These are phyloP conservation scores for Hypoxylon lenormandii DNA, from an alignment of 495 filamentous ascomycete genomes.

Conservation along the genomic window DNA sequence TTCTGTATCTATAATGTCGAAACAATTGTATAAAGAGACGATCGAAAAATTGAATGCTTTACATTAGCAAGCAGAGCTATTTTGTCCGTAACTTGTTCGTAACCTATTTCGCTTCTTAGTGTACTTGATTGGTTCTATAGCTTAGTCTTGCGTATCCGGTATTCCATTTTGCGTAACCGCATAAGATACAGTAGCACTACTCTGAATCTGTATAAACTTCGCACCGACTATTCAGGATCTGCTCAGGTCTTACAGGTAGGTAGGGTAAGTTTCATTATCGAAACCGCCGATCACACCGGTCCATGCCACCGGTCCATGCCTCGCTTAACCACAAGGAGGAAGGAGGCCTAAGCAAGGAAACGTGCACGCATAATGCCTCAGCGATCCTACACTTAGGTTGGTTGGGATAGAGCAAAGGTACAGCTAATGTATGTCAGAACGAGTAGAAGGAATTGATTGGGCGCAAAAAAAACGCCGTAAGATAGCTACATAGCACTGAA, in stretches of 20 bases:
- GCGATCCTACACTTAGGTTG: neutral
- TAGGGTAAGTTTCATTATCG: neutral
- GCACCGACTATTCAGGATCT: too few species aligned
- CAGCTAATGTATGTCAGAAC: neutral
- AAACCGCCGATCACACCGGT: constrained; percentile 2
- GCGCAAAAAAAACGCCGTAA: too few species aligned
- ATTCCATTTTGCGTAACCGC: too few species aligned
- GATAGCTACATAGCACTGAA: too few species aligned
- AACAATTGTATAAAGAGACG: constrained; percentile 41
- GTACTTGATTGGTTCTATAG: too few species aligned
- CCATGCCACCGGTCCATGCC: too few species aligned
- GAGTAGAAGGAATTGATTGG: neutral
- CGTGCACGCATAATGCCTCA: neutral
- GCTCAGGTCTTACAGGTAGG: too few species aligned
- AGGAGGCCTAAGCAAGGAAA: neutral
- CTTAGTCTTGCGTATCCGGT: too few species aligned
- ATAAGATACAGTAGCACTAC: too few species aligned
- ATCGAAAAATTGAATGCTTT: constrained; percentile 28
- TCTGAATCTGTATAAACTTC: too few species aligned
- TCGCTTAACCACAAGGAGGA: neutral
- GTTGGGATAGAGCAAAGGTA: neutral
- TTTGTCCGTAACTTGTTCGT: too few species aligned
- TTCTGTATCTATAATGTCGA: constrained; percentile 46
- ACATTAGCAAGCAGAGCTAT: constrained; percentile 4
- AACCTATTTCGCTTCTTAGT: too few species aligned